Base-by-base conservation (phyloP, 2,329 filamentous ascomycete genomes). In the Chaetomium sp. region DNA sequence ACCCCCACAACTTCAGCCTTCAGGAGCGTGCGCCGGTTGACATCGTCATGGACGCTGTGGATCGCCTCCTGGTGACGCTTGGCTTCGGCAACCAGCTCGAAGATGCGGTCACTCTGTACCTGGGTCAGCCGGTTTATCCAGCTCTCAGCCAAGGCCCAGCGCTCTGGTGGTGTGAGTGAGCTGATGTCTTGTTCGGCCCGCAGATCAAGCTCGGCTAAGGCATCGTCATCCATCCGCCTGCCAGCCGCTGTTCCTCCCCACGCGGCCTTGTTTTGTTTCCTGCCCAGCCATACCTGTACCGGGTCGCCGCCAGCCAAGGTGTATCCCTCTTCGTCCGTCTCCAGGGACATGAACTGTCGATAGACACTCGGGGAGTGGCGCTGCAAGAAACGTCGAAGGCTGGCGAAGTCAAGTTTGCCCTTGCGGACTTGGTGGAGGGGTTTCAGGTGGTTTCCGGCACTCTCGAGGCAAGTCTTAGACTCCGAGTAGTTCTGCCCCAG, bases 1-100 rank as follows among this genome's bases (percentile, higher is more conserved):
- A 87, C 75, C 0, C 86, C 86, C 51, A 89, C 80, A 4, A 89
- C 77, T 5, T 80, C 70, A 0, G 80, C 79, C 16, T 74, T 25
- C 2, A 73, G 65, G 1, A 83, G 74, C 27, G 74, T 76, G 6
- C 79, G 77, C 1, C 76, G 68, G 38, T 79, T 74, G 1, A 78
- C 70, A 3, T 80, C 77, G 0, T 72, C 67, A 10, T 65, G 57
- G 0, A 75, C 69, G 0, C 60, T 60, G 23, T 72, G 66, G 42
- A 71, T 67, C 6, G 49, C 1, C n/a, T 70, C 59, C 2, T 56
- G 59, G 3, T 29, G 25, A 1, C 21, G 7, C 2, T 33, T 38
- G 3, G 57, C 60, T 13, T 60, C 5, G 0, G 65, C 35, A 2
- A 66, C 54, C 7, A 29, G 10, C 16, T 59, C 62, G n/a, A 50